Conservation (phyloP, 1,139 yeast species). For the Candida freyschussii region DNA sequence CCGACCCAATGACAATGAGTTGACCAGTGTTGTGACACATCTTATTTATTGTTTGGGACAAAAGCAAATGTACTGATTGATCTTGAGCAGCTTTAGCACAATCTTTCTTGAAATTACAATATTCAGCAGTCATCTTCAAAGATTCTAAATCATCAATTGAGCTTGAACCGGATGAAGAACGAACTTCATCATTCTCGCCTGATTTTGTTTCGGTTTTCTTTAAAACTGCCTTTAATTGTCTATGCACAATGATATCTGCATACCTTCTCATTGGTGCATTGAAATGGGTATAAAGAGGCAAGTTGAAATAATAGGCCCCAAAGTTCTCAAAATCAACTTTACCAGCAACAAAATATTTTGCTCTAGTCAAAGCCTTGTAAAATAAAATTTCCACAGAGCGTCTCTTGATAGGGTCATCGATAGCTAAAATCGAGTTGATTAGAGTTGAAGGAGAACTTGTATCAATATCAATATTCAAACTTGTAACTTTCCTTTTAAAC, state of each 20-base stretch:
- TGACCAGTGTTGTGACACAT: slow-evolving; percentile 77
- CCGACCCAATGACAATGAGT: slow-evolving; percentile 78
- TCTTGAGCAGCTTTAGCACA: slow-evolving; percentile 93
- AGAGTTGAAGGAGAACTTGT: slow-evolving; percentile 70
- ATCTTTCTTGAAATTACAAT: slow-evolving; percentile 92
- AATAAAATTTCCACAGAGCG: slow-evolving; percentile 75
- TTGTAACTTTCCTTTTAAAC: slow-evolving; percentile 63
- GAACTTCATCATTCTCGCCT: slow-evolving; percentile 4
- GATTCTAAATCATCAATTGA: slow-evolving; percentile 51
- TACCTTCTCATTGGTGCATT: slow-evolving; percentile 90
- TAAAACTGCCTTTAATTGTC: slow-evolving; percentile 75
- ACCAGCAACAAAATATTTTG: slow-evolving; percentile 86
- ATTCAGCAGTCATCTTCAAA: slow-evolving; percentile 78
- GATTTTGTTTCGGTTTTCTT: slow-evolving; percentile 25
- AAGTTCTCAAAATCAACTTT: slow-evolving; percentile 75
- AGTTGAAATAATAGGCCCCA: slow-evolving; percentile 74
- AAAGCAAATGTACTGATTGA: slow-evolving; percentile 82
- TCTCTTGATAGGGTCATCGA: slow-evolving; percentile 61
- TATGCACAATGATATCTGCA: slow-evolving; percentile 87
- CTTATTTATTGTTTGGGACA: slow-evolving; percentile 80
- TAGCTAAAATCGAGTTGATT: slow-evolving; percentile 62
- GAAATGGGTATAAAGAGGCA: slow-evolving; percentile 89
- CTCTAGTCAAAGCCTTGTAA: slow-evolving; percentile 78
- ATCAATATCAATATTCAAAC: slow-evolving; percentile 67
- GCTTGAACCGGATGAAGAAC: slow-evolving; percentile 20